Conservation (phyloP, 306 rosid species). For the Cucumis cinereus region DNA sequence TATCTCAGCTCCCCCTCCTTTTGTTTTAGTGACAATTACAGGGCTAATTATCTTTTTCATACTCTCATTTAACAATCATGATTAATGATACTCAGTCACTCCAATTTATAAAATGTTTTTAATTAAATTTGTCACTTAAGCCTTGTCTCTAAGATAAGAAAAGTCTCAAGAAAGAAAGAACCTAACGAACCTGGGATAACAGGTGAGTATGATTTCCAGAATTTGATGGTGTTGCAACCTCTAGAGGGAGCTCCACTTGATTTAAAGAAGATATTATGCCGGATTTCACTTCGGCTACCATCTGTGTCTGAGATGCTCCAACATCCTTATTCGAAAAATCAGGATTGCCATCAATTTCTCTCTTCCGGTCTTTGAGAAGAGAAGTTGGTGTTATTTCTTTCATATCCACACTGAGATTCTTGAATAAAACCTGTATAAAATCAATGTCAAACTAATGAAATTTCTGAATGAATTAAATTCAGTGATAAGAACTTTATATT, state of each 20-base stretch:
- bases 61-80: too few species aligned
- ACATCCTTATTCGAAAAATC: conserved; percentile 96
- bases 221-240: conserved; percentile 59
- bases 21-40: too few species aligned
- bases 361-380: conserved; percentile 76
- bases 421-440: conserved; percentile 65
- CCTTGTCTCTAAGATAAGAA: not conserved
- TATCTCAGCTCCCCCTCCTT: too few species aligned
- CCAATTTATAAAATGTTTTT: not conserved
- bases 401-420: conserved; percentile 83
- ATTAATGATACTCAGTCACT: too few species aligned
- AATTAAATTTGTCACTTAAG: not conserved
- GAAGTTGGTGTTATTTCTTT: conserved; percentile 88
- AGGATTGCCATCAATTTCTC: conserved; percentile 98
- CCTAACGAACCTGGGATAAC: conserved; percentile 59
- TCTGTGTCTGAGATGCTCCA: conserved; percentile 71
- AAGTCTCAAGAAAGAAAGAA: not conserved
- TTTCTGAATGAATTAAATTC: not conserved
- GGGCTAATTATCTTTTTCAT: too few species aligned
- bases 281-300: conserved; percentile 62
- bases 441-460: not conserved
- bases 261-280: conserved; percentile 57
- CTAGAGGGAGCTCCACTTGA: conserved; percentile 74
- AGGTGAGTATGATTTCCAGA: conserved; percentile 63
- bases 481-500: not conserved